These are phyloP conservation scores for Myxozyma monticola DNA, from an alignment of 805 yeast species.

Conservation along the genomic window DNA sequence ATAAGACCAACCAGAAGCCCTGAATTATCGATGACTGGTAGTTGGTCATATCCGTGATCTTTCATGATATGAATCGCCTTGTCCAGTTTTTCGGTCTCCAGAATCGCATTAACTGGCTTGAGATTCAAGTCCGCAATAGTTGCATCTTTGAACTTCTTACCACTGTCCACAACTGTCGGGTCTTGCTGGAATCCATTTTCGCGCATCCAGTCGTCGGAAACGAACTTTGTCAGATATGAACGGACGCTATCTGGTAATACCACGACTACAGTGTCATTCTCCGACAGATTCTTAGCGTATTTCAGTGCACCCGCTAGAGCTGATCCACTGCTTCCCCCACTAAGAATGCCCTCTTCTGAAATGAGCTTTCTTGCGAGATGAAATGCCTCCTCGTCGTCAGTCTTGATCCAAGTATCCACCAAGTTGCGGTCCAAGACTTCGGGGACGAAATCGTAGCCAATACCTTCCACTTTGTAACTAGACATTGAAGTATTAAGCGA, in stretches of 20 bases:
- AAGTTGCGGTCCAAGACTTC: conserved; percentile 66
- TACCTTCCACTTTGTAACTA: conserved; percentile 80
- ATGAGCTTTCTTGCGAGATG: conserved; percentile 78
- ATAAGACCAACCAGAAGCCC: conserved; percentile 73
- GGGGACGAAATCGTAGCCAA: conserved; percentile 86
- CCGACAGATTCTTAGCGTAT: conserved; percentile 66
- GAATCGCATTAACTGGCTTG: conserved; percentile 78
- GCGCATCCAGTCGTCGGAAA: conserved; percentile 88
- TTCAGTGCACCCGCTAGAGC: conserved; percentile 77
- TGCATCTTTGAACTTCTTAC: conserved; percentile 47
- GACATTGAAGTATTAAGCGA: conserved; percentile 58
- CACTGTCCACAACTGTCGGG: conserved; percentile 22
- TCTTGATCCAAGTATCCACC: conserved; percentile 81
- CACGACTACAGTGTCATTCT: conserved; percentile 73
- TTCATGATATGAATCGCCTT: conserved; percentile 69
- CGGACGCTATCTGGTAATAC: conserved; percentile 85
- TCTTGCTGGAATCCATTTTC: conserved; percentile 57
- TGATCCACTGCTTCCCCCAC: conserved; percentile 88
- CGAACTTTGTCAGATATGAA: conserved; percentile 82
- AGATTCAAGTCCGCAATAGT: conserved; percentile 69
- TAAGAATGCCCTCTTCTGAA: conserved; percentile 79
- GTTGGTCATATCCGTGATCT: conserved; percentile 78
- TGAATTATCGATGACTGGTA: conserved; percentile 65
- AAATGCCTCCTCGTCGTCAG: conserved; percentile 80
- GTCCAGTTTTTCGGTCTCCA: conserved; percentile 56